These are phyloP conservation scores for Fusarium marasasianum DNA, from an alignment of 2,329 filamentous ascomycete species.

Conservation along the genomic window DNA sequence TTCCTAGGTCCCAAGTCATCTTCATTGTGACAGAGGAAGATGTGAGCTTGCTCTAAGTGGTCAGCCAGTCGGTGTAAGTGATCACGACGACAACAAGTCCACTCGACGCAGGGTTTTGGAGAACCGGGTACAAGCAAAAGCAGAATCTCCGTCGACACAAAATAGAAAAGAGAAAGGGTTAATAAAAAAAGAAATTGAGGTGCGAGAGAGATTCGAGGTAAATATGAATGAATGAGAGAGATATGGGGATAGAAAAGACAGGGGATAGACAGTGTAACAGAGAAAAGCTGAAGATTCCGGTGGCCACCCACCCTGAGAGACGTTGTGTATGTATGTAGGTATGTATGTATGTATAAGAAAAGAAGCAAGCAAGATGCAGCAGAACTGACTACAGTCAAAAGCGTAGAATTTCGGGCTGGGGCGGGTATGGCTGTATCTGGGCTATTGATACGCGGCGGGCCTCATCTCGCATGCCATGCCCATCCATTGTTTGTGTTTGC, in stretches of 20 bases:
- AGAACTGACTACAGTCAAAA: slow-evolving; percentile 28
- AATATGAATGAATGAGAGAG: slow-evolving; percentile 10
- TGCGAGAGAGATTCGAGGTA: slow-evolving; percentile 24
- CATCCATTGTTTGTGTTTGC: slow-evolving; percentile 15
- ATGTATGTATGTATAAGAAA: slow-evolving; percentile 38
- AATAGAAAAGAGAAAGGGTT: not conserved
- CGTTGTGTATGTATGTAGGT: slow-evolving; percentile 37
- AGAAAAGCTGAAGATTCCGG: slow-evolving; percentile 35
- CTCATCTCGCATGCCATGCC: slow-evolving; percentile 39
- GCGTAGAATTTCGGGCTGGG: slow-evolving; percentile 35
- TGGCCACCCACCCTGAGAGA: slow-evolving; percentile 34
- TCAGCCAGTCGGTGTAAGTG: slow-evolving; percentile 10
- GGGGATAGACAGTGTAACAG: slow-evolving; percentile 25
- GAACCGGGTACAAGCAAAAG: not conserved
- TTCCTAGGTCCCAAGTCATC: slow-evolving; percentile 42
- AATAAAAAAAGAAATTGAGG: slow-evolving; percentile 4
- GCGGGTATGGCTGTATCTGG: slow-evolving; percentile 34
- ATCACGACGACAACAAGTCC: not conserved
- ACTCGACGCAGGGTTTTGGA: not conserved
- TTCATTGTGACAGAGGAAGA: slow-evolving; percentile 34
- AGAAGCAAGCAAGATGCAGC: slow-evolving; percentile 39
- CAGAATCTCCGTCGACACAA: not conserved
- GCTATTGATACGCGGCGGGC: slow-evolving; percentile 40
- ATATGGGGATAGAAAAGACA: slow-evolving; percentile 21
- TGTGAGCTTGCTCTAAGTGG: slow-evolving; percentile 10